These are phyloP conservation scores for Saccharomycopsis microspora DNA, from an alignment of 805 yeast genomes.

Conservation along the genomic window DNA sequence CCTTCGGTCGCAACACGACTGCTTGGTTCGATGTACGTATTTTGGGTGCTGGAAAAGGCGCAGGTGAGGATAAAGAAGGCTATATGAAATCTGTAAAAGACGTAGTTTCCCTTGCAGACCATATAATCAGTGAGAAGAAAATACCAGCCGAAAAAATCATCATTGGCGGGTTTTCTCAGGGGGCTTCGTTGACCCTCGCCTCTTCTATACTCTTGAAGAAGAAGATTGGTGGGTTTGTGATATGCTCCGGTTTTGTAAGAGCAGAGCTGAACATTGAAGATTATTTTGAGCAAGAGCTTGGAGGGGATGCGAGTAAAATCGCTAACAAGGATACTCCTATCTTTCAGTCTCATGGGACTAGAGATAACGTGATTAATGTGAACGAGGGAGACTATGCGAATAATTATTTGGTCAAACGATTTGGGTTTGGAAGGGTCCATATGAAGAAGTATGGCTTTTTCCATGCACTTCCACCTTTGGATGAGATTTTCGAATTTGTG, in stretches of 20 bases:
- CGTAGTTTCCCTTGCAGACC: slow-evolving; percentile 35
- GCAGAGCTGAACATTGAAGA: slow-evolving; percentile 19
- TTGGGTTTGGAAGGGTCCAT: neutral
- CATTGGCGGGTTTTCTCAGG: slow-evolving; percentile 96
- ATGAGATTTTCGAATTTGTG: too few species aligned
- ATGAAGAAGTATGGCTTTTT: too few species aligned
- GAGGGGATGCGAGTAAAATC: neutral
- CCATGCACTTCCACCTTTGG: too few species aligned
- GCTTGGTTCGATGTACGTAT: slow-evolving; percentile 78
- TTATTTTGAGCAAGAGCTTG: slow-evolving; percentile 16
- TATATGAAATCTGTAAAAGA: slow-evolving; percentile 36
- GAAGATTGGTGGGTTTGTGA: slow-evolving; percentile 69
- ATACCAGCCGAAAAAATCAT: slow-evolving; percentile 57
- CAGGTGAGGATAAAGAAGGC: slow-evolving; percentile 40
- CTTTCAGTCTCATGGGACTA: neutral
- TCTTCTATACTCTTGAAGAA: neutral
- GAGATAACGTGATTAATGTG: neutral
- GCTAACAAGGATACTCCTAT: slow-evolving; percentile 2
- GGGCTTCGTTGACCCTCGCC: slow-evolving; percentile 71
- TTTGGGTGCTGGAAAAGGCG: slow-evolving; percentile 32
- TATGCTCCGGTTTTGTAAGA: slow-evolving; percentile 60
- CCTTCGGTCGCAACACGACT: slow-evolving; percentile 56
- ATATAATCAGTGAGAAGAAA: slow-evolving; percentile 37
- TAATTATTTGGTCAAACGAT: slow-evolving; percentile 24
- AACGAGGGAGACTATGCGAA: neutral